Base-by-base conservation (phyloP, 768 basidiomycete genomes). In the Cantharellus cinnabarinus region DNA sequence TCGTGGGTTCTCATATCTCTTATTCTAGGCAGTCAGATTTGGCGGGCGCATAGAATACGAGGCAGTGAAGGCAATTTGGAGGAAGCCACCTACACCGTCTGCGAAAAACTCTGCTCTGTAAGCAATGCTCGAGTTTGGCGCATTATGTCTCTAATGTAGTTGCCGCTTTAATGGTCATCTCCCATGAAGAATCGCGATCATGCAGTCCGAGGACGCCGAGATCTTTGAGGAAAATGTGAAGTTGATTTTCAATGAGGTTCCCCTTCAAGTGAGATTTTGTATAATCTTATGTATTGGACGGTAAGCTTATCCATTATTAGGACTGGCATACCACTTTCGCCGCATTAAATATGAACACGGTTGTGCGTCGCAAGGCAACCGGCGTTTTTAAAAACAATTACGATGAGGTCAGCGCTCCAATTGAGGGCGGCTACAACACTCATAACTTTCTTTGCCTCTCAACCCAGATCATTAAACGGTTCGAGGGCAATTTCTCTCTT, bases 21-120 rank as follows among this genome's bases (percentile, higher is more conserved):
- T 62, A 58, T 64, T 60, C 4, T 61, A 85, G 80, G 82, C 82
- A 57, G 83, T 89, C 59, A 75, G 77, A 66, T 71, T 85, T 65
- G 89, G 87, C 44, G 87, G 89, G 29, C 70, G 70, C 41, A 72
- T 71, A 35, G 90, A 93, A 66, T 94, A 82, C 65, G 79, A 87
- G 41, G 80, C 81, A 42, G 73, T 84, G 48, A 74, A 81, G 64
- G 73, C 74, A 61, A 75, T 91, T 41, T 81, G 82, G 66, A 77
- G 80, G 64, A 80, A 83, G 59, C 79, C 84, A 10, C 76, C 77
- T 62, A 87, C 85, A 29, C 84, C 91, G 0, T 79, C 81, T 3
- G 76, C 82, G 41, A 79, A 80, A 64, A 77, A 79, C 35, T 75
- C 82, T 44, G 83, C 85, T 14, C 81, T 86, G 81, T 82, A 67